Evolutionary conservation across 768 basidiomycete species (phyloP), one percentile per base, ranked within the genome.

Genomic region (Lentinula aciculospora): DNA sequence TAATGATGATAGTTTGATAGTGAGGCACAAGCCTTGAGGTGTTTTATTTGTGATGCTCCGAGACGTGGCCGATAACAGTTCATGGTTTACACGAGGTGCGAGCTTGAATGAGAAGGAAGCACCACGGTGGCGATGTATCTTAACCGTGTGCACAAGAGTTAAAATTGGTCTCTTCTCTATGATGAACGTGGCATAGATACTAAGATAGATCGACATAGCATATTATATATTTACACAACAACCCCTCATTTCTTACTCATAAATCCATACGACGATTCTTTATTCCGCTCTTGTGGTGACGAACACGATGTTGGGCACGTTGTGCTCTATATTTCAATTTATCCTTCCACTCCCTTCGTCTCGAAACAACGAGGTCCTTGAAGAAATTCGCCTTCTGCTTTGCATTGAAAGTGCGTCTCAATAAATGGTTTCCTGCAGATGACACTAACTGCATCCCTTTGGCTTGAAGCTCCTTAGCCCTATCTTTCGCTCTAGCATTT

Each of bases 401-500:
- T 29, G 82, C 82, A 42, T 69, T 48, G 23, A 65, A 63, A 9
- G 81, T 80, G 60, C 75, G 68, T 15, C 69, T 71, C 57, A 62
- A 67, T 57, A 85, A 61, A 60, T 65, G 71, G 55, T 76, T 74
- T 48, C 74, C 73, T 3, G 81, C 78, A 3, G 66, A 70, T 19
- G 68, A 67, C 27, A 84, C 63, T 34, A 83, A 69, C 57, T 76
- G 75, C 53, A 75, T 71, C 7, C 83, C 81, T 55, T 64, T 76
- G 60, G 77, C 73, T 68, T 67, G 80, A 39, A 86, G 67, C 62
- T 82, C 77, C 67, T 71, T 79, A 8, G 85, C 85, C 57, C 76
- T 78, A 48, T 67, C 70, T 64, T 77, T 76, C 49, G 85, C 85
- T 8, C 72, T 73, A 44, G 80, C 74, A 60, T 86, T 80, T 40